These are phyloP conservation scores for Wallacemonas rigidus DNA, from an alignment of 208 protist species.

Conservation along the genomic window DNA sequence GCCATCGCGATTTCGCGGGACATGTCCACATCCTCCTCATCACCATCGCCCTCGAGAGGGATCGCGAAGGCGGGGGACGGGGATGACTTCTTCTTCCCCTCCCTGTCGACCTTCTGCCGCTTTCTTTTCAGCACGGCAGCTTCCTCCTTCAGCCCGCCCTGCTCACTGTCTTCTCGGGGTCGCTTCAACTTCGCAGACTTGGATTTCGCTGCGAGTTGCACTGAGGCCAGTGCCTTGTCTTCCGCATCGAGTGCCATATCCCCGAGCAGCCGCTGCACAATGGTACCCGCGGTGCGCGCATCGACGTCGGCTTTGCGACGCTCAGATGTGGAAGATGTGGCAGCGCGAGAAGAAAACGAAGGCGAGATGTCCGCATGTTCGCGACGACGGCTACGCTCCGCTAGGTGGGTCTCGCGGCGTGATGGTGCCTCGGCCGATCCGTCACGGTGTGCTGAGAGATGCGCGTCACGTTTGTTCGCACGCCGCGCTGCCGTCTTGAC, in stretches of 20 bases:
- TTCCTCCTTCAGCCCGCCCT: neutral
- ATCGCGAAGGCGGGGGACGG: constrained; percentile 14
- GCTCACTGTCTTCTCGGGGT: neutral
- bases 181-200: neutral
- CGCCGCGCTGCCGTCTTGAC: constrained; percentile 2
- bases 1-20: constrained; percentile 51
- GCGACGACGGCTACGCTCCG: neutral
- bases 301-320: neutral
- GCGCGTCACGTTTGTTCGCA: neutral
- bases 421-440: too few relatives aligned
- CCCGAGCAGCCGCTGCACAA: constrained; percentile 15
- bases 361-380: neutral
- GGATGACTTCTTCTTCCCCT: neutral
- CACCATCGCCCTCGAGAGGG: constrained; percentile 27
- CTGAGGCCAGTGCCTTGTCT: constrained; percentile 8
- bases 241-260: constrained; percentile 6
- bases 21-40: constrained; percentile 57
- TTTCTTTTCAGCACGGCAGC: neutral
- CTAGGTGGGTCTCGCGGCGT: neutral
- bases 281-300: neutral
- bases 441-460: neutral
- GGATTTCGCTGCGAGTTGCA: neutral
- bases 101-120: neutral
- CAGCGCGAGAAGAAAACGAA: neutral
- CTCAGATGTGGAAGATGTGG: neutral